Evolutionary conservation across 306 rosid species (phyloP).

Genomic region (Prunus persica): Prunus_persica_NCBIv2 NC_034011.1:24001001-24001500

Average conservation of each 20-base stretch:
- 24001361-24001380: too few species aligned
- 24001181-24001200: neutral
- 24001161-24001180: too few species aligned
- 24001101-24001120: neutral
- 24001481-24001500: slow-evolving; percentile 38
- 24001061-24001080: neutral
- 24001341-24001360: too few species aligned
- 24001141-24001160: too few species aligned
- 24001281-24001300: slow-evolving; percentile 15
- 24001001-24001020: too few species aligned
- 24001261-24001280: slow-evolving; percentile 16
- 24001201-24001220: neutral
- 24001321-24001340: neutral
- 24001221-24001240: neutral
- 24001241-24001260: neutral
- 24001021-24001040: too few species aligned
- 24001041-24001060: too few species aligned
- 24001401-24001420: slow-evolving; percentile 4
- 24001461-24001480: slow-evolving; percentile 19
- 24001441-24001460: slow-evolving; percentile 51
- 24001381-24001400: neutral
- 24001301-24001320: slow-evolving; percentile 1
- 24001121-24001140: too few species aligned
- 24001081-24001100: neutral
- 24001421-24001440: slow-evolving; percentile 12